Base-by-base conservation (phyloP, 768 basidiomycete genomes). In the Russula earlei region DNA sequence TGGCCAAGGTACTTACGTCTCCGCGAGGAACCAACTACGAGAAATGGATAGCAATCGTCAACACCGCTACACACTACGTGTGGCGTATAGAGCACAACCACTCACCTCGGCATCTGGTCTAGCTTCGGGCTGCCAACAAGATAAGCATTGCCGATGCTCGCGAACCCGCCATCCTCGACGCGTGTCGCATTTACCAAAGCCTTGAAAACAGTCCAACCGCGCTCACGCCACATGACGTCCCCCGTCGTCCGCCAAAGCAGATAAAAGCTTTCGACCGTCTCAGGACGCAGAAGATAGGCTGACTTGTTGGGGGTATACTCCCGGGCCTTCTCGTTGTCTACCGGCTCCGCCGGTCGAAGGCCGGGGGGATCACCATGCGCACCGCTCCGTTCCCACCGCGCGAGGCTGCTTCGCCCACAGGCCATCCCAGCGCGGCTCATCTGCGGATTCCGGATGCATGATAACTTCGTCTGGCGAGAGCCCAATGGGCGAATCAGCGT, bases 91-190 rank as follows among this genome's bases (percentile, higher is more conserved):
- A 34, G 20, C 24, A 37, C 24, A 12, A 34, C 10, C n/a, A 11
- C 77, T 54, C 38, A 85, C 85, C 86, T 88, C n/a, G 87, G 87
- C 84, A 88, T 87, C 20, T 73, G 72, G 61, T 89, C 78, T 10
- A 11, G 10, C 37, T 48, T 43, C 20, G 3, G 6, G 74, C 71
- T n/a, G 72, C 70, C 1, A 67, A 60, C 19, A 62, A 50, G 25
- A 27, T 80, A 74, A 12, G 85, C 84, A 14, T 72, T 68, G 49
- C 62, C 62, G 41, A 88, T 67, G 55, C 71, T 80, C 1, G 85
- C 78, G 62, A 85, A 90, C n/a, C 57, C 57, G 12, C 84, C 87
- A 38, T 67, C 70, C 1, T 70, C 58, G 1, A 81, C 84, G 66
- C 75, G 81, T 15, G 83, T 74, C 59, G 82, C 72, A 29, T 70